Conservation (phyloP, 148 eudicot genomes). For the Dysphania ambrosioides region DNA sequence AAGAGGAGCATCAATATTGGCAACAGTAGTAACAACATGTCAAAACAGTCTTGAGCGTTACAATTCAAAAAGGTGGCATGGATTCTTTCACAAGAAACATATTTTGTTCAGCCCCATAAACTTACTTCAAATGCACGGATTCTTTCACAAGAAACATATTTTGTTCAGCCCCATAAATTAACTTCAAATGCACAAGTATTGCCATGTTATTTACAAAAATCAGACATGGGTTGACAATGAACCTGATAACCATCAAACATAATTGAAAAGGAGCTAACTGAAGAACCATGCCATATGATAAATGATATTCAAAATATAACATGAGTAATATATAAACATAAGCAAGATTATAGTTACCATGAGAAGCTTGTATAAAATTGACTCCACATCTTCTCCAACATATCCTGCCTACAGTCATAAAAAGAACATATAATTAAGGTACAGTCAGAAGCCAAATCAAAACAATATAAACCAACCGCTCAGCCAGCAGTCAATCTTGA, state of each 20-base stretch:
- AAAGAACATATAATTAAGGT: slow-evolving; percentile 17
- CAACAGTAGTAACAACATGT: too few relatives aligned
- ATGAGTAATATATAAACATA: not conserved
- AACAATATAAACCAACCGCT: not conserved
- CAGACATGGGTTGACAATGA: not conserved
- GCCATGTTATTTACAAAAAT: too few relatives aligned
- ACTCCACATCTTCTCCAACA: slow-evolving; percentile 96
- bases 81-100: slow-evolving; percentile 1
- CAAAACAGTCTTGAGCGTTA: not conserved
- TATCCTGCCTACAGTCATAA: slow-evolving; percentile 75
- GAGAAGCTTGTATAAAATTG: slow-evolving; percentile 86
- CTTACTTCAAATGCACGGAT: not conserved
- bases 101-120: not conserved
- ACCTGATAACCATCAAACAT: not conserved
- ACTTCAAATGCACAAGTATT: too few relatives aligned
- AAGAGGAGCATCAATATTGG: too few relatives aligned
- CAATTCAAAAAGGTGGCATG: not conserved
- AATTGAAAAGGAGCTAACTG: not conserved
- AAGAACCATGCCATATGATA: not conserved
- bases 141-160: slow-evolving; percentile 1
- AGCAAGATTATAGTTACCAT: slow-evolving; percentile 39
- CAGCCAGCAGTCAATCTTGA: not conserved
- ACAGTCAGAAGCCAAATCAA: slow-evolving; percentile 2
- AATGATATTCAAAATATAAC: not conserved
- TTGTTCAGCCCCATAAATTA: not conserved